Evolutionary conservation across 768 basidiomycete species (phyloP).

Genomic region (Dacryopinax spathularia): DNA sequence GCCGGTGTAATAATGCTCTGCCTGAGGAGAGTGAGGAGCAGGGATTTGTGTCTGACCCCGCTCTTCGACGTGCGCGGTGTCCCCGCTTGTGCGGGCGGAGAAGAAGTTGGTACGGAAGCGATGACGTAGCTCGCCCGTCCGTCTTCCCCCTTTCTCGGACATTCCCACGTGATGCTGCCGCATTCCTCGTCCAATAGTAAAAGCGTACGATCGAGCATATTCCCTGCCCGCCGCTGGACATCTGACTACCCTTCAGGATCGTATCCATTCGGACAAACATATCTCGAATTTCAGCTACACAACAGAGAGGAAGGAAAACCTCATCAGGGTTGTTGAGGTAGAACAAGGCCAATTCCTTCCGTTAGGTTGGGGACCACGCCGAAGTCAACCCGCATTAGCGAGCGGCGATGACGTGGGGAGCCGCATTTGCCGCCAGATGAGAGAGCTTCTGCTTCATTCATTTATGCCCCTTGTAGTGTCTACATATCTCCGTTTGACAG

Average conservation of each 20-base stretch:
- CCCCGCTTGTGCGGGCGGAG: not conserved
- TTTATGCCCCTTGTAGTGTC: too few relatives aligned
- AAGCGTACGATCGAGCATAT: not conserved
- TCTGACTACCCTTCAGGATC: not conserved
- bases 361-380: too few relatives aligned
- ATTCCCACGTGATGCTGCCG: not conserved
- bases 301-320: not conserved
- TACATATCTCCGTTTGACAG: not conserved
- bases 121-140: not conserved
- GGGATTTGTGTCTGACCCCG: not conserved
- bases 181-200: not conserved
- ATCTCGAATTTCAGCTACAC: not conserved
- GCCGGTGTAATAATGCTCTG: not conserved
- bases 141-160: not conserved
- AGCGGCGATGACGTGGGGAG: too few relatives aligned
- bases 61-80: not conserved
- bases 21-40: not conserved
- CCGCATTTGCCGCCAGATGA: too few relatives aligned
- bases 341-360: too few relatives aligned
- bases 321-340: too few relatives aligned
- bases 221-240: not conserved
- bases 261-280: not conserved
- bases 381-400: too few relatives aligned
- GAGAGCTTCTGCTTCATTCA: too few relatives aligned
- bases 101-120: not conserved